Conservation (phyloP, 805 yeast genomes). For the Komagataella mondaviorum region DNA sequence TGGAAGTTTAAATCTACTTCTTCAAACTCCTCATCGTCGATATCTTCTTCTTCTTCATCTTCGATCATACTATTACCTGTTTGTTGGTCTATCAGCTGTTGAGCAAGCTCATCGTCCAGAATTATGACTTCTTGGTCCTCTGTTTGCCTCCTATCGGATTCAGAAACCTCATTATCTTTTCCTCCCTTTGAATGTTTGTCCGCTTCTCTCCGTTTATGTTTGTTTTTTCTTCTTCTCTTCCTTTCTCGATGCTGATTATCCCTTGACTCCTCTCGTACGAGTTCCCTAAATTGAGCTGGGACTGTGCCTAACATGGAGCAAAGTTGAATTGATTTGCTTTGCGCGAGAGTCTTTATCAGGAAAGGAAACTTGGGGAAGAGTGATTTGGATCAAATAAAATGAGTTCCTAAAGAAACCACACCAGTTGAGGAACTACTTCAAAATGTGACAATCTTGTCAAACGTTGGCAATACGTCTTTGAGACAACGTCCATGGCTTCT, state of each 20-base stretch:
- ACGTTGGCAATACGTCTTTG: background rate
- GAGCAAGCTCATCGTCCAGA: background rate
- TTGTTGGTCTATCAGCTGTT: background rate
- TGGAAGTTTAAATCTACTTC: constrained; percentile 20
- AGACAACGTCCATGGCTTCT: background rate
- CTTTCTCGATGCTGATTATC: background rate
- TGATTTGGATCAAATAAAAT: too few relatives aligned
- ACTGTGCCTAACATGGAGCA: background rate
- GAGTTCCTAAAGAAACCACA: background rate
- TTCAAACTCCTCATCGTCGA: constrained; percentile 26
- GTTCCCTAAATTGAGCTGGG: background rate
- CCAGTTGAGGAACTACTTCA: background rate
- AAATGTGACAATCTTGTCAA: background rate
- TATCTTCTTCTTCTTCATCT: constrained; percentile 14
- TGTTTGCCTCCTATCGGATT: background rate
- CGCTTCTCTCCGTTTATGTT: background rate
- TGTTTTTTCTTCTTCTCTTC: background rate
- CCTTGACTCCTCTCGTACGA: background rate
- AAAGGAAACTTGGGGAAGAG: background rate
- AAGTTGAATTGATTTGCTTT: background rate
- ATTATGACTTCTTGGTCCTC: background rate
- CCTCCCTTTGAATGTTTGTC: background rate
- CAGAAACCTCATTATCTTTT: background rate
- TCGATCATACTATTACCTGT: constrained; percentile 1
- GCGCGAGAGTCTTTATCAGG: background rate